Conservation (phyloP, 805 yeast species). For the Lipomyces kockii region DNA sequence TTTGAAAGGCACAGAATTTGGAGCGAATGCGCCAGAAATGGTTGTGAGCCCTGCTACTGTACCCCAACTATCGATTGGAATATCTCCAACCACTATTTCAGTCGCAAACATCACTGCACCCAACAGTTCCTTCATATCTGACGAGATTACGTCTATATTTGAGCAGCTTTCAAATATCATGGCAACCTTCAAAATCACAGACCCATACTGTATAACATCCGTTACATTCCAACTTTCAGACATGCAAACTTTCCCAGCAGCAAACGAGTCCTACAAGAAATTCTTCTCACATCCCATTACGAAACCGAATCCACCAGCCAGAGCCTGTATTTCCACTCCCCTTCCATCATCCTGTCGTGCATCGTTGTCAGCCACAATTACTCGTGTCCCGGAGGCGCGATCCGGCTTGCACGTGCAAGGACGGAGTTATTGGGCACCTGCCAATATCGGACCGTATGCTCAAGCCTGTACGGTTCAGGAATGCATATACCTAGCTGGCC, state of each 20-base stretch:
- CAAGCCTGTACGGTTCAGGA: slow-evolving; percentile 67
- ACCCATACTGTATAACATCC: slow-evolving; percentile 55
- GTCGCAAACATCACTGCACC: slow-evolving; percentile 13
- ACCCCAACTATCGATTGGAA: slow-evolving; percentile 8
- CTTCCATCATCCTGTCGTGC: slow-evolving; percentile 50
- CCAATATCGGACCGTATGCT: slow-evolving; percentile 96
- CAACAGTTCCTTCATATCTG: background rate
- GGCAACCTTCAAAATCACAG: slow-evolving; percentile 9
- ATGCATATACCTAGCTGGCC: slow-evolving; percentile 78
- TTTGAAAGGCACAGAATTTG: background rate
- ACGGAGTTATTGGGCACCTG: slow-evolving; percentile 97
- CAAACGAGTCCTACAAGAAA: slow-evolving; percentile 64
- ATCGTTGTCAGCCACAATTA: slow-evolving; percentile 63
- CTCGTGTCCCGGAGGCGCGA: slow-evolving; percentile 47
- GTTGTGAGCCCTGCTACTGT: background rate
- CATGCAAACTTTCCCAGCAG: slow-evolving; percentile 65
- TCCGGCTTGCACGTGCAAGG: slow-evolving; percentile 89
- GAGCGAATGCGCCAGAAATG: background rate
- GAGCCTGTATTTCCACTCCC: slow-evolving; percentile 76
- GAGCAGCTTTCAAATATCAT: slow-evolving; percentile 9
- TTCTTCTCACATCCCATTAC: slow-evolving; percentile 51
- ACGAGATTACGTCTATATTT: slow-evolving; percentile 16
- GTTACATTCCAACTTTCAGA: slow-evolving; percentile 64
- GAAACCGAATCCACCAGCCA: slow-evolving; percentile 78
- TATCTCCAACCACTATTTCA: slow-evolving; percentile 4